phyloP scores from a whole-genome alignment of 2,329 filamentous ascomycete species.

The Ophiobolus disseminans region DNA sequence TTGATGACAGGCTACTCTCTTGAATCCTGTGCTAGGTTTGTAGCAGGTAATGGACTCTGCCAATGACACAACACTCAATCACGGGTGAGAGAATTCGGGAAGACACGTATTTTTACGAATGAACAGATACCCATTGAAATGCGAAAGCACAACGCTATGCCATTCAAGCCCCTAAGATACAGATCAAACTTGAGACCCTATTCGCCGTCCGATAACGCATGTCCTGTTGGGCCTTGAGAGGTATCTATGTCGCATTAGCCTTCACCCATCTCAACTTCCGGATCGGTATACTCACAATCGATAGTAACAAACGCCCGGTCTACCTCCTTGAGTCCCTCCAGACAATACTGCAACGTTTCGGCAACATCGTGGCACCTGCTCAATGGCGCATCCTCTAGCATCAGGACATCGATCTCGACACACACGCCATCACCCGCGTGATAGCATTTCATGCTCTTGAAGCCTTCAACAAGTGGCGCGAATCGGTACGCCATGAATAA shows the following conservation, averaged over 20 bases:
- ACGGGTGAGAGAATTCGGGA: too few species aligned
- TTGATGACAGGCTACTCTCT: too few species aligned
- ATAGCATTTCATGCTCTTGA: conserved; percentile 64
- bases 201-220: conserved; percentile 19
- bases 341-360: conserved; percentile 69
- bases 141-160: not conserved
- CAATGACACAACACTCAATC: too few species aligned
- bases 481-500: conserved; percentile 67
- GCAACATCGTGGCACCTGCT: conserved; percentile 65
- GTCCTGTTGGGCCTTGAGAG: conserved; percentile 34
- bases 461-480: conserved; percentile 60
- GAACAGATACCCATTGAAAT: not conserved
- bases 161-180: not conserved
- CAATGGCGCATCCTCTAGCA: conserved; percentile 62
- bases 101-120: too few species aligned
- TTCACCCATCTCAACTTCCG: not conserved
- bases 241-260: conserved; percentile 27
- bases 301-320: conserved; percentile 61
- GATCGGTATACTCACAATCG: conserved; percentile 52
- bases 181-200: not conserved
- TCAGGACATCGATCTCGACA: conserved; percentile 67
- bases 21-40: too few species aligned
- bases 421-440: conserved; percentile 69
- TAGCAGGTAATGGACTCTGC: too few species aligned
- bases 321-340: conserved; percentile 61